phyloP scores from a whole-genome alignment of 176 grass and related monocot species.

The Leersia perrieri region DNA sequence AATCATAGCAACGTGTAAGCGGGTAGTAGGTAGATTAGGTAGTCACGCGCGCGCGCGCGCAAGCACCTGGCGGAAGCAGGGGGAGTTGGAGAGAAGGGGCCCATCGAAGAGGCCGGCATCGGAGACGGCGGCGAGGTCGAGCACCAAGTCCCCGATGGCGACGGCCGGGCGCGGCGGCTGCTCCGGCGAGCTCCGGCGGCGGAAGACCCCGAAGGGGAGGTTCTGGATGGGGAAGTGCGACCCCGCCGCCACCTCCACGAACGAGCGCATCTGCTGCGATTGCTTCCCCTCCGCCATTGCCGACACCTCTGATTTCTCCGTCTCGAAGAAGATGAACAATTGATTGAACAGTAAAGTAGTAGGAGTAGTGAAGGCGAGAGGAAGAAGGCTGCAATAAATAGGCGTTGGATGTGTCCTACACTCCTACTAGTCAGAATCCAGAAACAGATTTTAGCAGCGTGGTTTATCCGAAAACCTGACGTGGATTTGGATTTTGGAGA shows the following conservation, averaged over 20 bases:
- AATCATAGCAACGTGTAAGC: no score
- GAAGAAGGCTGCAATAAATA: neutral
- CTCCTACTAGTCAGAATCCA: no score
- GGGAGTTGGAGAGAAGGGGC: conserved; percentile 58
- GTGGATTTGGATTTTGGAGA: no score
- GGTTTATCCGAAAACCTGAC: no score
- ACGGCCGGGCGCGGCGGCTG: conserved; percentile 63
- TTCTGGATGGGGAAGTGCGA: conserved; percentile 98
- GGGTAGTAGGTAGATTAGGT: no score
- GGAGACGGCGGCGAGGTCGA: conserved; percentile 80
- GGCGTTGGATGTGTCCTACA: no score
- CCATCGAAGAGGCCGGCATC: conserved; percentile 85
- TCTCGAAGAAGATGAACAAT: neutral
- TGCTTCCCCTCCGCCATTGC: conserved; percentile 35
- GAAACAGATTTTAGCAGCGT: no score
- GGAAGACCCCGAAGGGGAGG: conserved; percentile 90
- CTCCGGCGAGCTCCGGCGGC: conserved; percentile 21
- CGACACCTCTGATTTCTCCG: neutral
- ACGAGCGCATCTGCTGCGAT: conserved; percentile 56
- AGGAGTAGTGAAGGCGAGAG: neutral
- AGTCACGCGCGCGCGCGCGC: no score
- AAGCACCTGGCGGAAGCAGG: conserved; percentile 67
- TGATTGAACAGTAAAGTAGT: no score
- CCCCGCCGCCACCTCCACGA: conserved; percentile 67
- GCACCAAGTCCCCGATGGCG: conserved; percentile 77